Evolutionary conservation across 805 yeast species (phyloP), one percentile per base, ranked within the genome.

Genomic region (Candida tallmaniae): DNA sequence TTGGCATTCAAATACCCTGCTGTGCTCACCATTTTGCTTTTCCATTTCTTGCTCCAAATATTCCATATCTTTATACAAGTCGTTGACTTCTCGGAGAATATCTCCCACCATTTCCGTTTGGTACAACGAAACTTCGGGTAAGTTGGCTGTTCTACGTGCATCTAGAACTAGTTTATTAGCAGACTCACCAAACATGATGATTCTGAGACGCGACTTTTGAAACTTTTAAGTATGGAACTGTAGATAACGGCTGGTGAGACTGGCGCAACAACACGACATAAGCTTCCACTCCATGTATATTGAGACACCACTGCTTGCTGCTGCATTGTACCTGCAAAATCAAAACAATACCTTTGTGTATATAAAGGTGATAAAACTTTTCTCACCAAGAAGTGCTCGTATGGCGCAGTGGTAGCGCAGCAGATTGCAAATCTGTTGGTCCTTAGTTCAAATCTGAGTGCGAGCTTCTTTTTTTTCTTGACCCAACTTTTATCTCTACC

Each of bases 361-460:
- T n/a, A n/a, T n/a, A n/a, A n/a, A n/a, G n/a, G n/a, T n/a, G n/a
- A n/a, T n/a, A n/a, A n/a, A n/a, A n/a, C 23, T 22, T 22, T 9
- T 22, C n/a, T 22, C 23, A 14, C 27, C 8, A 14, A 8, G 12
- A 28, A 5, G 13, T 23, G 57, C 56, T 53, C 50, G 80, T 73
- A 72, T 84, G 88, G 94, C 93, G 88, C 89, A 84, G 93, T 80
- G 93, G 95, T 83, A 84, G 90, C 89, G 94, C 93, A 83, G 88
- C 86, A 81, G 95, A 85, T 85, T 85, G 94, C 95, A 85, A 84
- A 83, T 85, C 95, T 83, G 84, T 80, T 83, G 94, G 95, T 85
- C 93, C 88, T 81, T 78, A 81, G 95, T 85, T 85, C 95, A 80
- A 85, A 60, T 79, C 95, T 81, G 94, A 81, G 86, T 74, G 80